These are phyloP conservation scores for Boeremia exigua DNA, from an alignment of 2,329 filamentous ascomycete species.

Conservation along the genomic window DNA sequence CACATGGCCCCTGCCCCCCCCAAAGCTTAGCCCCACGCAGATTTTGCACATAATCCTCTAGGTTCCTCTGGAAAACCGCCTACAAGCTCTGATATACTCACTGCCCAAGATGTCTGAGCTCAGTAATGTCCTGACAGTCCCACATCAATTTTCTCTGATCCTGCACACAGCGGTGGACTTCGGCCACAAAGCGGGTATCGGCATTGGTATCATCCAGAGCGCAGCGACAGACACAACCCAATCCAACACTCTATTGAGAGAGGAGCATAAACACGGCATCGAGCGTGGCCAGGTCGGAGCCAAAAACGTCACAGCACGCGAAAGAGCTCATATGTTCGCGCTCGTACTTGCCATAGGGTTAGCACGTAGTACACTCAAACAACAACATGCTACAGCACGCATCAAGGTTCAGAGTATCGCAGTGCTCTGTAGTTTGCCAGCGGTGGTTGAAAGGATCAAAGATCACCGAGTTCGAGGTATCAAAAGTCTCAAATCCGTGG, in stretches of 20 bases:
- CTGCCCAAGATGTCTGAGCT: constrained; percentile 1
- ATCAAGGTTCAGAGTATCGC: constrained; percentile 12
- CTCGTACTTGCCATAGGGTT: constrained; percentile 17
- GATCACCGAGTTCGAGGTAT: constrained; percentile 7
- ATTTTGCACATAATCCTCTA: constrained; percentile 28
- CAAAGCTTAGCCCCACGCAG: constrained; percentile 49
- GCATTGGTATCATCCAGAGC: constrained; percentile 19
- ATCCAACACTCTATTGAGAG: constrained; percentile 6
- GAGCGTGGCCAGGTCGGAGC: constrained; percentile 11
- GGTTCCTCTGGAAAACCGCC: neutral
- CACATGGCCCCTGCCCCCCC: constrained; percentile 30
- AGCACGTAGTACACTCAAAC: constrained; percentile 18
- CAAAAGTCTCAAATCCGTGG: constrained; percentile 16
- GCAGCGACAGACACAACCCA: constrained; percentile 12
- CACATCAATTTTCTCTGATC: constrained; percentile 6
- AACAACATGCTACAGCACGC: constrained; percentile 3
- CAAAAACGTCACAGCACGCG: constrained; percentile 14
- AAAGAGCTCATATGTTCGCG: constrained; percentile 22
- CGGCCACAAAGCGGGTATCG: constrained; percentile 8
- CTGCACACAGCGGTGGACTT: constrained; percentile 19
- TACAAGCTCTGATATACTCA: neutral
- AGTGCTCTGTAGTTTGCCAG: constrained; percentile 12
- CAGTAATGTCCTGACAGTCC: neutral
- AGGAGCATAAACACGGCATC: constrained; percentile 14
- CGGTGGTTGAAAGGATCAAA: constrained; percentile 16